A percentile compares a stretch with the other conserved stretches of the same genome.
These are phyloP conservation scores for Elsinoe arachidis DNA, from an alignment of 2,329 filamentous ascomycete species.

Conservation along the genomic window DNA sequence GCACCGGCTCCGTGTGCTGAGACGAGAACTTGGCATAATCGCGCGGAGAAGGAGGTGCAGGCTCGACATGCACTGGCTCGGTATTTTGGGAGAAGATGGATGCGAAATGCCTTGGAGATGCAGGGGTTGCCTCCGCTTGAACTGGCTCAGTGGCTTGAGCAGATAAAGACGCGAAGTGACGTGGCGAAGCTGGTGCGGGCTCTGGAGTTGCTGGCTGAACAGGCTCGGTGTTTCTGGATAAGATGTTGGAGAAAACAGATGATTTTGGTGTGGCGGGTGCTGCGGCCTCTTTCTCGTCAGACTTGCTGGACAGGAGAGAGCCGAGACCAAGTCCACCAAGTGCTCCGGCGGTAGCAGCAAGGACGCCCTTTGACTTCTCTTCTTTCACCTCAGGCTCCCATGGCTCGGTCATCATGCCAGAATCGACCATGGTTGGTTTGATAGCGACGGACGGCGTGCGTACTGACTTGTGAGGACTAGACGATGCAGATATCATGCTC, in stretches of 20 bases:
- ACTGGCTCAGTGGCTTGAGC: conserved; percentile 29
- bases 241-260: conserved; percentile 5
- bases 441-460: background rate
- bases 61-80: background rate
- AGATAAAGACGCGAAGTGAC: conserved; percentile 35
- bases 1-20: conserved; percentile 26
- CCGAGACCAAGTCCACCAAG: conserved; percentile 27
- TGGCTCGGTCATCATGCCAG: conserved; percentile 54
- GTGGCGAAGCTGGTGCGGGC: conserved; percentile 15
- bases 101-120: conserved; percentile 30
- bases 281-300: conserved; percentile 12
- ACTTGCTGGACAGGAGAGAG: conserved; percentile 26
- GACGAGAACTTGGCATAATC: conserved; percentile 36
- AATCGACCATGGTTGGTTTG: conserved; percentile 46
- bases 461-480: conserved; percentile 10
- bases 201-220: conserved; percentile 4
- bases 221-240: conserved; percentile 9
- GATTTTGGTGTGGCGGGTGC: background rate
- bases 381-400: conserved; percentile 35
- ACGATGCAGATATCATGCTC: conserved; percentile 13
- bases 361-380: conserved; percentile 12
- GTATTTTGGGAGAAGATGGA: conserved; percentile 36
- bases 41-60: conserved; percentile 20
- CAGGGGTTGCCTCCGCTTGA: background rate
- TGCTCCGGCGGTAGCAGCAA: conserved; percentile 21